Evolutionary conservation across 2,329 filamentous ascomycete genomes (phyloP).

Genomic region (Venturia carpophila): DNA sequence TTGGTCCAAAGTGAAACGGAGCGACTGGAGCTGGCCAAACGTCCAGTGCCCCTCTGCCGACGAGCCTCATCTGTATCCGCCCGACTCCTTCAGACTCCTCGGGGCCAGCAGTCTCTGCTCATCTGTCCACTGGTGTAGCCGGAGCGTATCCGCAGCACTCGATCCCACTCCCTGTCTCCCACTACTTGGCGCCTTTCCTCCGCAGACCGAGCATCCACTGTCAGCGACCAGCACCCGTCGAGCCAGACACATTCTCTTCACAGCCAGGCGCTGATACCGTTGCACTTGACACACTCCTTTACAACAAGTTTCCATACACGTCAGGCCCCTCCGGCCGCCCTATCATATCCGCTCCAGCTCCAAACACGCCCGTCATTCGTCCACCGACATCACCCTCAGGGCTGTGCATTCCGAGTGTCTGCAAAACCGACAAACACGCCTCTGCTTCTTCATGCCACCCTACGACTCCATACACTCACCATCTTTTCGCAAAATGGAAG

Average conservation of each 20-base stretch:
- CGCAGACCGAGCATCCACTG: background rate
- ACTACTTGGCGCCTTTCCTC: too few relatives aligned
- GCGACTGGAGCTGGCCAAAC: slow-evolving; percentile 3
- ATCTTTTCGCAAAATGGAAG: slow-evolving; percentile 75
- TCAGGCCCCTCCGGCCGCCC: background rate
- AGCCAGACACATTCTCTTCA: background rate
- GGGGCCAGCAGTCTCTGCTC: background rate
- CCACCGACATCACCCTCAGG: background rate
- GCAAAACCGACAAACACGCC: background rate
- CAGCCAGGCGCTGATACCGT: slow-evolving; percentile 11
- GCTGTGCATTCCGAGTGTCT: slow-evolving; percentile 1
- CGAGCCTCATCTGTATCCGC: background rate
- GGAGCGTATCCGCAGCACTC: too few relatives aligned
- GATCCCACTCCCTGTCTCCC: too few relatives aligned
- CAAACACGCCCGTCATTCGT: slow-evolving; percentile 4
- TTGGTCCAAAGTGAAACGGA: slow-evolving; percentile 1
- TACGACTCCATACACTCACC: slow-evolving; percentile 68
- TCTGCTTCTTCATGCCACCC: slow-evolving; percentile 53
- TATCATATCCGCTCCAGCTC: background rate
- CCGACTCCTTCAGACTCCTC: background rate
- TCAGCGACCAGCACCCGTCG: background rate
- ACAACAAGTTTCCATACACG: slow-evolving; percentile 2
- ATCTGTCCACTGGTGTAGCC: background rate
- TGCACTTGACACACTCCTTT: background rate
- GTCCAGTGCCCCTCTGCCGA: background rate